These are phyloP conservation scores for Halteria grandinella DNA, from an alignment of 73 alveolate species.

Conservation along the genomic window DNA sequence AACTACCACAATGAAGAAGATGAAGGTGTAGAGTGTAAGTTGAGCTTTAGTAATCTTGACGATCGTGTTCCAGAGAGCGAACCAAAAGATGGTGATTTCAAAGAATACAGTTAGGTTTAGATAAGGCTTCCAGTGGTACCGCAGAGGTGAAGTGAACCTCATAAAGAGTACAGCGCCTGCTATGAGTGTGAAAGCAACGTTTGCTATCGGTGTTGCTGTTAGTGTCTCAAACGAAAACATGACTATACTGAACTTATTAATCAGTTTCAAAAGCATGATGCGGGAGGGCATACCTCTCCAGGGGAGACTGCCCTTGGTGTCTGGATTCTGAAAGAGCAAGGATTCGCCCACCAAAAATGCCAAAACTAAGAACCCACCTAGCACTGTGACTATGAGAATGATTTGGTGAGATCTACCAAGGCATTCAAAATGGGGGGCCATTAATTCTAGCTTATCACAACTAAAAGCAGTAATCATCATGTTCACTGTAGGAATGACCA, in stretches of 20 bases:
- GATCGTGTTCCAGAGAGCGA: slow-evolving; percentile 23
- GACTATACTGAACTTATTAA: not conserved
- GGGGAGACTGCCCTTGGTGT: slow-evolving; percentile 25
- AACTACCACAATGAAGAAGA: slow-evolving; percentile 6
- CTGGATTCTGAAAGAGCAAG: slow-evolving; percentile 5
- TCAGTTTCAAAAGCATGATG: not conserved
- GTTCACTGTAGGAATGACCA: too few species aligned
- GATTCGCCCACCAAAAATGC: not conserved
- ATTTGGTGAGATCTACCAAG: too few species aligned
- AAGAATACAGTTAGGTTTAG: not conserved
- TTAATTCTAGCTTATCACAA: too few species aligned
- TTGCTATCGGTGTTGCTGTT: slow-evolving; percentile 23
- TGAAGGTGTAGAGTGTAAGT: slow-evolving; percentile 2
- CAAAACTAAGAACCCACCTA: too few species aligned
- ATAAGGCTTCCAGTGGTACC: not conserved
- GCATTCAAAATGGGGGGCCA: too few species aligned
- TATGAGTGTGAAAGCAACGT: not conserved
- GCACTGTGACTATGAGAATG: too few species aligned
- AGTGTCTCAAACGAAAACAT: not conserved
- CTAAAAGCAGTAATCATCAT: too few species aligned
- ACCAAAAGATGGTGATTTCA: slow-evolving; percentile 22
- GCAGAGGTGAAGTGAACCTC: not conserved
- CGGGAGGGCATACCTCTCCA: slow-evolving; percentile 42
- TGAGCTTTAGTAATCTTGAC: not conserved
- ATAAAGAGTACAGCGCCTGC: not conserved